phyloP scores from a whole-genome alignment of 192 early-diverging fungal genomes.

The Rhizophagus clarus region DNA sequence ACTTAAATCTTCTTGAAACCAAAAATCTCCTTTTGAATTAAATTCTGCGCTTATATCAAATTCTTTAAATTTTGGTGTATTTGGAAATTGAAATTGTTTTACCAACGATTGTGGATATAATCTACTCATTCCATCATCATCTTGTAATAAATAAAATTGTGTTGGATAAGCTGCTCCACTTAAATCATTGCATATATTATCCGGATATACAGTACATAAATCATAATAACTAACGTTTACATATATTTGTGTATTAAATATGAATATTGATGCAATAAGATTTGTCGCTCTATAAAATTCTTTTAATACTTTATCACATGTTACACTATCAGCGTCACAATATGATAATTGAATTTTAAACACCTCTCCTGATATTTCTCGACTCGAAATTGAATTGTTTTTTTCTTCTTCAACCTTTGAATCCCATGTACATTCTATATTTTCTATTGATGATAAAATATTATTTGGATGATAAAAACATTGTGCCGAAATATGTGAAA shows the following conservation, averaged over 20 bases:
- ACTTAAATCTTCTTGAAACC: slow-evolving; percentile 31
- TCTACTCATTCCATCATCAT: slow-evolving; percentile 38
- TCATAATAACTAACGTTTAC: background rate
- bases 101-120: slow-evolving; percentile 46
- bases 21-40: slow-evolving; percentile 37
- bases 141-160: slow-evolving; percentile 36
- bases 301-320: background rate
- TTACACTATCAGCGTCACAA: background rate
- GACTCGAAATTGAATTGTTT: background rate
- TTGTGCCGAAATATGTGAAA: background rate
- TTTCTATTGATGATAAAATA: background rate
- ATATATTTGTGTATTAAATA: background rate
- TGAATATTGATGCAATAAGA: background rate
- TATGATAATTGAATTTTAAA: background rate
- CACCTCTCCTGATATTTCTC: background rate
- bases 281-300: background rate
- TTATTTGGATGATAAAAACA: background rate
- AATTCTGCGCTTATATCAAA: slow-evolving; percentile 44
- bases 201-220: background rate
- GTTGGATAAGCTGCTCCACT: slow-evolving; percentile 38
- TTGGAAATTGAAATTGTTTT: slow-evolving; percentile 38
- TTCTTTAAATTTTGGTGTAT: slow-evolving; percentile 30
- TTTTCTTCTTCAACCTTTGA: background rate
- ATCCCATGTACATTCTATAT: background rate
- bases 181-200: background rate